Conservation (phyloP, 164 flowering plant species). For the Litsea cubeba region DNA sequence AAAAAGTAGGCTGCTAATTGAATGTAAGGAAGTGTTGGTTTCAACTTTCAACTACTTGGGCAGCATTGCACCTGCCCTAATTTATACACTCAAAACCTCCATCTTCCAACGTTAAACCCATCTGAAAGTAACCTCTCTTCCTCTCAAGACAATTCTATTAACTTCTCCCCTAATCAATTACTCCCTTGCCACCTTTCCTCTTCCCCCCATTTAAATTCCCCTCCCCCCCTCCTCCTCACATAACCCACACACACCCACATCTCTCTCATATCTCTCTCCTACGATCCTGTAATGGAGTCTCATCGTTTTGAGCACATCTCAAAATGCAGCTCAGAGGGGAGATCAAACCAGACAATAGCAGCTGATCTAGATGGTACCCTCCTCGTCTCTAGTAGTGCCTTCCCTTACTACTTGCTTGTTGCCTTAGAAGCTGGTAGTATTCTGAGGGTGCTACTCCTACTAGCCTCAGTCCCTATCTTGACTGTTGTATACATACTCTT, state of each 20-base stretch:
- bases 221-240: not conserved
- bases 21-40: constrained; percentile 29
- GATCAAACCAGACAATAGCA: constrained; percentile 62
- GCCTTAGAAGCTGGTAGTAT: constrained; percentile 74
- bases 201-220: constrained; percentile 20
- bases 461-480: constrained; percentile 48
- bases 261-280: not conserved
- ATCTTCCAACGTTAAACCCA: constrained; percentile 1
- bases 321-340: constrained; percentile 37
- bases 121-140: not conserved
- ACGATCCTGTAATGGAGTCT: constrained; percentile 28
- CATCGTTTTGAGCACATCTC: constrained; percentile 40
- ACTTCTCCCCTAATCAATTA: not conserved
- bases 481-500: constrained; percentile 46
- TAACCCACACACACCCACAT: not conserved
- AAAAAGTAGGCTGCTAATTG: constrained; percentile 44
- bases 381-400: constrained; percentile 53
- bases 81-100: constrained; percentile 2
- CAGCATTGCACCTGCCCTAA: constrained; percentile 17
- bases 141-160: not conserved
- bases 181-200: constrained; percentile 4
- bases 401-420: constrained; percentile 73
- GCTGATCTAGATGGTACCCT: constrained; percentile 76
- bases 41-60: constrained; percentile 37
- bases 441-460: constrained; percentile 41